Evolutionary conservation across 805 yeast genomes (phyloP).

Genomic region (Wickerhamiella qilinensis): DNA sequence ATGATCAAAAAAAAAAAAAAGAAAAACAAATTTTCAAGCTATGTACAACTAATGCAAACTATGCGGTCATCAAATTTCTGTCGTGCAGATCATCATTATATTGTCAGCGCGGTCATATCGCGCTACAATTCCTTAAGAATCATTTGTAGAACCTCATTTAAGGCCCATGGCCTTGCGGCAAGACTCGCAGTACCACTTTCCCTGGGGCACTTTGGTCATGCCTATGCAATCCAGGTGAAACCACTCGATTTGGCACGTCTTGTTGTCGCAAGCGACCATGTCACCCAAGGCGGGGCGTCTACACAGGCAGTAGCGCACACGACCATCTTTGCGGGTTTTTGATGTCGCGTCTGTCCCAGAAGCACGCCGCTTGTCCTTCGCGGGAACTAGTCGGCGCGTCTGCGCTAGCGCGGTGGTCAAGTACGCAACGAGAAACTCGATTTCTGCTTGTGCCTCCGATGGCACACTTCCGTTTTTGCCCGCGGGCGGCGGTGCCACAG

Average conservation of each 20-base stretch:
- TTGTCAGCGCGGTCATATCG: too few relatives aligned
- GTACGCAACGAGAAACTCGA: background rate
- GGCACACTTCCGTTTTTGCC: background rate
- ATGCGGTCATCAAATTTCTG: too few relatives aligned
- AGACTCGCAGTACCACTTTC: slow-evolving; percentile 60
- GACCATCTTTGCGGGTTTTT: slow-evolving; percentile 1
- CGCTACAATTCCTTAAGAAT: too few relatives aligned
- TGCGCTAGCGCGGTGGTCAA: background rate
- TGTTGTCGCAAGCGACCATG: slow-evolving; percentile 86
- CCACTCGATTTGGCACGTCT: slow-evolving; percentile 73
- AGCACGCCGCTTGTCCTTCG: background rate
- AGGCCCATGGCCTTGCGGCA: slow-evolving; percentile 39
- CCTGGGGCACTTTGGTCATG: slow-evolving; percentile 59
- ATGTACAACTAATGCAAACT: too few relatives aligned
- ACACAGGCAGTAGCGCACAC: slow-evolving; percentile 30
- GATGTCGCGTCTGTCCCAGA: too few relatives aligned
- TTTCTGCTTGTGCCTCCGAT: background rate
- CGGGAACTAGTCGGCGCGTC: background rate
- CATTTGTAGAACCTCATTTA: background rate
- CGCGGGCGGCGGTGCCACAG: background rate
- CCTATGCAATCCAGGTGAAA: slow-evolving; percentile 85
- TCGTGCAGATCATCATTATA: too few relatives aligned
- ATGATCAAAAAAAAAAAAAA: too few relatives aligned
- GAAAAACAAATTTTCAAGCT: too few relatives aligned
- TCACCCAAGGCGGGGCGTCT: slow-evolving; percentile 38